These are phyloP conservation scores for Cucumis hystrix DNA, from an alignment of 306 rosid genomes.

Conservation along the genomic window DNA sequence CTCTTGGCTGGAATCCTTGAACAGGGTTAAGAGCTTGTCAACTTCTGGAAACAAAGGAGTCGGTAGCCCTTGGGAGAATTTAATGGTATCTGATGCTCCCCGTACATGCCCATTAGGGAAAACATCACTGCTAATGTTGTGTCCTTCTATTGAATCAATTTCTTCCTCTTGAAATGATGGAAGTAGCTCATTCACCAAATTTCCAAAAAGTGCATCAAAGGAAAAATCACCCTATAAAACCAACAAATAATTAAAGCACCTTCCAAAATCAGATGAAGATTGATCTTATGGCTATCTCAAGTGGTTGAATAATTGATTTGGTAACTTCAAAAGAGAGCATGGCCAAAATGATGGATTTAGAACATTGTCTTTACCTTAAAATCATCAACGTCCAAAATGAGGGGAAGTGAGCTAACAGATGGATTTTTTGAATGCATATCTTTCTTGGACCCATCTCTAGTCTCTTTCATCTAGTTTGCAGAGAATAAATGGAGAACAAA, in stretches of 20 bases:
- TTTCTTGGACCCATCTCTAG: constrained; percentile 32
- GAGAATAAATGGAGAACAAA: background rate
- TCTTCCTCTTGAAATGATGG: constrained; percentile 77
- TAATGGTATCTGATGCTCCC: constrained; percentile 34
- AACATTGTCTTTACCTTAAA: constrained; percentile 50
- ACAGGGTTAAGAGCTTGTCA: constrained; percentile 65
- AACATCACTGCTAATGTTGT: constrained; percentile 26
- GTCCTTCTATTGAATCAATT: constrained; percentile 48
- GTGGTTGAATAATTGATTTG: background rate
- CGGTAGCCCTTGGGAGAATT: constrained; percentile 34
- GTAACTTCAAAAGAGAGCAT: background rate
- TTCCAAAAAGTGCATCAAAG: constrained; percentile 87
- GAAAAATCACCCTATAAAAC: constrained; percentile 79
- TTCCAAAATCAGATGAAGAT: background rate
- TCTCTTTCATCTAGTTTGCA: constrained; percentile 52
- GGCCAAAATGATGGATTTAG: background rate
- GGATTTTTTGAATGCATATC: constrained; percentile 24
- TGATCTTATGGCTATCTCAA: background rate
- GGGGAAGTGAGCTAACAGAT: constrained; percentile 50
- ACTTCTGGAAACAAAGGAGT: constrained; percentile 83
- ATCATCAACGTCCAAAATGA: constrained; percentile 78
- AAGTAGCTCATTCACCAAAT: constrained; percentile 77
- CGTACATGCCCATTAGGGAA: constrained; percentile 54
- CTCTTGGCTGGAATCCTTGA: constrained; percentile 88
- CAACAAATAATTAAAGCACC: background rate